phyloP scores from a whole-genome alignment of 768 basidiomycete genomes.

The Amyloporia xantha region DNA sequence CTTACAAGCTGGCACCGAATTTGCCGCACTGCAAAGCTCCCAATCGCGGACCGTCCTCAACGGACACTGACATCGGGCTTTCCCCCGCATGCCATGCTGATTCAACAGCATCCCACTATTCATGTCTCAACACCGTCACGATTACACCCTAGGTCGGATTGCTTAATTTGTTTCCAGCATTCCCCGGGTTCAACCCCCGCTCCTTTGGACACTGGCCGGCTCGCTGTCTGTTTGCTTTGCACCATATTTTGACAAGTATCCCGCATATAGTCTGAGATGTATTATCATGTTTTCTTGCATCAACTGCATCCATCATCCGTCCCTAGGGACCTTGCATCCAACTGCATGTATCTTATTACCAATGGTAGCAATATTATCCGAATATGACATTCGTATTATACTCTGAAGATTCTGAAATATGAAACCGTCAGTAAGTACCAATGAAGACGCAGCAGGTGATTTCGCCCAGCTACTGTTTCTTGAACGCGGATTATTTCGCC shows the following conservation, averaged over 20 bases:
- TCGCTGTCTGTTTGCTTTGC: constrained; percentile 1
- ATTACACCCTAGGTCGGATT: constrained; percentile 21
- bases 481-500: too few species aligned
- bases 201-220: constrained; percentile 15
- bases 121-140: constrained; percentile 19
- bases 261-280: constrained; percentile 11
- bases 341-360: constrained; percentile 18
- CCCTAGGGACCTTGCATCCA: constrained; percentile 20
- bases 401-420: too few species aligned
- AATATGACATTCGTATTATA: too few species aligned
- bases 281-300: constrained; percentile 22
- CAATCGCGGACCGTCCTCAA: constrained; percentile 21
- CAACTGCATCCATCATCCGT: constrained; percentile 25
- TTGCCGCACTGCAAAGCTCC: constrained; percentile 29
- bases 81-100: constrained; percentile 7
- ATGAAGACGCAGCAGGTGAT: too few species aligned
- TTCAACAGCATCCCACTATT: neutral
- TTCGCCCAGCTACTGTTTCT: too few species aligned
- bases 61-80: constrained; percentile 15
- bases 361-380: too few species aligned
- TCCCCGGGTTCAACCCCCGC: constrained; percentile 81
- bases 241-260: neutral
- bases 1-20: constrained; percentile 66
- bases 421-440: too few species aligned
- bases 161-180: constrained; percentile 30